Base-by-base conservation (phyloP, 768 basidiomycete genomes). In the Daedalea quercina region DNA sequence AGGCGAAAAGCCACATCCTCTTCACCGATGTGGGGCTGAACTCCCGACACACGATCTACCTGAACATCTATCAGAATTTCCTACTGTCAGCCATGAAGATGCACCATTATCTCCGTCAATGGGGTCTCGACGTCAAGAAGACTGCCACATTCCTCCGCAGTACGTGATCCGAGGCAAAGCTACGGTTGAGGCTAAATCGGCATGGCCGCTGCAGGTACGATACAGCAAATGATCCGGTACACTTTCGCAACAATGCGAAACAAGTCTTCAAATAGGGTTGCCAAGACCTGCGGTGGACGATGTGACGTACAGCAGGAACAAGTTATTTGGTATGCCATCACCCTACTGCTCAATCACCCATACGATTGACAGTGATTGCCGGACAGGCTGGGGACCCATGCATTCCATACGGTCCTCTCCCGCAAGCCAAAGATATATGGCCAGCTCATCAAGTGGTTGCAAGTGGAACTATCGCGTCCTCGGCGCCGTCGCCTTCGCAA, bases 11-110 rank as follows among this genome's bases (percentile, higher is more conserved):
- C 58, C 91, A 94, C 59, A 75, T 85, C 37, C 84, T 95, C 54
- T 96, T 83, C 70, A 82, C 76, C 47, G 94, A 97, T 64, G 76
- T 77, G 3, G 63, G 65, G 13, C 73, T 95, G 55, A 96, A 94
- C 65, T 69, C 79, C 8, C 58, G 68, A 17, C 62, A 76, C 40
- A 76, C 76, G 1, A 80, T 92, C 9, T 80, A 88, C 66, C 65
- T 82, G 50, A 99, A 97, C 67, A 76, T 95, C 12, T 96, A 92
- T 66, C 88, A 92, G 64, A 89, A 85, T 61, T 87, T 94, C 63
- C 67, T 90, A 26, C 67, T 96, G 41, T 76, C 82, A 2, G 90
- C 88, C 0, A 84, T 93, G 76, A 95, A 90, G 70, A 87, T 92
- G 77, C 83, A 90, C 54, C 76, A 79, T 49, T 96, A 97, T 64